phyloP scores from a whole-genome alignment of 164 flowering plant genomes.

The Nelumbo lutea region DNA sequence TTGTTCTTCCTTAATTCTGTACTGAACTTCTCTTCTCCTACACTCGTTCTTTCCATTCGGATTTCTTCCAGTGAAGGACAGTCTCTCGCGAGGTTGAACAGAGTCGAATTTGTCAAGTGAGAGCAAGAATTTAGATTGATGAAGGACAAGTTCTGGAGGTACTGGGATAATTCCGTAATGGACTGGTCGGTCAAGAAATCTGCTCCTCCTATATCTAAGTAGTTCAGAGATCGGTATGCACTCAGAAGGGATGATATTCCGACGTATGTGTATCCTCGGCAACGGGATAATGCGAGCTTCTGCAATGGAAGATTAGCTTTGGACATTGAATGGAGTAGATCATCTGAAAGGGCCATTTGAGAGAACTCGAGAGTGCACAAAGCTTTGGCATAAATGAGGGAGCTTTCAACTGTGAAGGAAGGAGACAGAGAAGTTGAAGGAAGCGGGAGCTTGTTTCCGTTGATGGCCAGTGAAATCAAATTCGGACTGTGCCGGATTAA shows the following conservation, averaged over 20 bases:
- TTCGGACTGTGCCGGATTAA: slow-evolving; percentile 16
- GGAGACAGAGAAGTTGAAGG: neutral
- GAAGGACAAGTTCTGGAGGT: slow-evolving; percentile 21
- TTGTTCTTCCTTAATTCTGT: slow-evolving; percentile 11
- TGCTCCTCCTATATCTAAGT: slow-evolving; percentile 29
- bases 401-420: slow-evolving; percentile 5
- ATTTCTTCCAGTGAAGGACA: slow-evolving; percentile 34
- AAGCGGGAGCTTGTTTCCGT: slow-evolving; percentile 14
- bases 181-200: slow-evolving; percentile 35
- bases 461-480: slow-evolving; percentile 30
- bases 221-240: slow-evolving; percentile 15
- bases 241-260: slow-evolving; percentile 35
- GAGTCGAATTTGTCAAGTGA: slow-evolving; percentile 26
- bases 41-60: slow-evolving; percentile 39
- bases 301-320: slow-evolving; percentile 37
- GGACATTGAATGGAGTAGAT: slow-evolving; percentile 30
- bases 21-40: slow-evolving; percentile 24
- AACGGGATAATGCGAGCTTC: slow-evolving; percentile 26
- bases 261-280: slow-evolving; percentile 27
- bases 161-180: slow-evolving; percentile 26
- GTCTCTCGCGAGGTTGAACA: slow-evolving; percentile 27
- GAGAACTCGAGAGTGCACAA: slow-evolving; percentile 34
- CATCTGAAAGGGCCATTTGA: slow-evolving; percentile 36
- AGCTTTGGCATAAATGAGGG: slow-evolving; percentile 15
- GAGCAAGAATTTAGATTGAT: slow-evolving; percentile 36